These are phyloP conservation scores for Sugiyamaella boreocaroliniensis DNA, from an alignment of 805 yeast species.

Conservation along the genomic window DNA sequence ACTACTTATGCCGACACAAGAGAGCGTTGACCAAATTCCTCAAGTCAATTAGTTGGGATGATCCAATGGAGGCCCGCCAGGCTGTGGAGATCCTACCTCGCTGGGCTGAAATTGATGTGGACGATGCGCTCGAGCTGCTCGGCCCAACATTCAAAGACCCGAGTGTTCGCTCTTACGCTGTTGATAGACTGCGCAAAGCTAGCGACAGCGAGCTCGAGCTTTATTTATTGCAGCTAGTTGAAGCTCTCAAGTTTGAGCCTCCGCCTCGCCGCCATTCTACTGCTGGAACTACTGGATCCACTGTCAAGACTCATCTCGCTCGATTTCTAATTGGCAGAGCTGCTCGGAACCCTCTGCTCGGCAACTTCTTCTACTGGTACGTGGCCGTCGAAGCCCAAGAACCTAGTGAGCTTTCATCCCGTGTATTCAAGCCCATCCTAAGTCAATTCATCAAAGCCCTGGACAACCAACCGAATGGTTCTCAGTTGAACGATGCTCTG, in stretches of 20 bases:
- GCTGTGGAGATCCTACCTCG: slow-evolving; percentile 64
- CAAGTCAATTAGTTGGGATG: slow-evolving; percentile 84
- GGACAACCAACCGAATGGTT: slow-evolving; percentile 25
- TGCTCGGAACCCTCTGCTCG: slow-evolving; percentile 54
- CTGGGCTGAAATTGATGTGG: slow-evolving; percentile 73
- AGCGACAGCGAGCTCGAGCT: slow-evolving; percentile 72
- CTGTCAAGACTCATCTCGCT: slow-evolving; percentile 25
- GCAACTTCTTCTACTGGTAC: slow-evolving; percentile 87
- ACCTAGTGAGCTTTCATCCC: slow-evolving; percentile 33
- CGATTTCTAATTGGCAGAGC: slow-evolving; percentile 71
- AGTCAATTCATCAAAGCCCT: slow-evolving; percentile 39
- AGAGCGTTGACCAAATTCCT: slow-evolving; percentile 72
- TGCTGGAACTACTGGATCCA: neutral
- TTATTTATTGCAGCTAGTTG: slow-evolving; percentile 83
- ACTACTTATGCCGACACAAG: slow-evolving; percentile 63
- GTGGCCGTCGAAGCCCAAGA: slow-evolving; percentile 83
- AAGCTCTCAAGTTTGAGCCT: slow-evolving; percentile 79
- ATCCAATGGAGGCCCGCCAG: slow-evolving; percentile 70
- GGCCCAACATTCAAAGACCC: slow-evolving; percentile 71
- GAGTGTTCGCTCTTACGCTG: slow-evolving; percentile 79
- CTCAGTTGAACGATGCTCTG: slow-evolving; percentile 32
- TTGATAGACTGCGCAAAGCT: slow-evolving; percentile 70
- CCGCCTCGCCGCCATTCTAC: neutral
- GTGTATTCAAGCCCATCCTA: slow-evolving; percentile 41
- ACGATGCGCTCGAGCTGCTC: slow-evolving; percentile 77